Evolutionary conservation across 768 basidiomycete species (phyloP), one percentile per base, ranked within the genome.

Genomic region (Collybia nuda): DNA sequence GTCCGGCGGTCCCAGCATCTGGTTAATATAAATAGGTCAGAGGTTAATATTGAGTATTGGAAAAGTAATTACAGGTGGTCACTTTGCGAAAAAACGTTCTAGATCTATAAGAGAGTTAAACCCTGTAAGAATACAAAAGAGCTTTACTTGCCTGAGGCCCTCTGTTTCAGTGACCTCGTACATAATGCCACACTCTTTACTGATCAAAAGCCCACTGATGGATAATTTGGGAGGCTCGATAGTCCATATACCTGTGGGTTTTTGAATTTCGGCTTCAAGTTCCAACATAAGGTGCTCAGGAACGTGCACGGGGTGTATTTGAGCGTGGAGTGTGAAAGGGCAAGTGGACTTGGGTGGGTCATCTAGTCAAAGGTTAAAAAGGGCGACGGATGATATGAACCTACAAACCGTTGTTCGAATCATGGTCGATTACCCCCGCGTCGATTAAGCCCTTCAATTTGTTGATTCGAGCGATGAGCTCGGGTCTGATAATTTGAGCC

Each of bases 171-270:
- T 74, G 3, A 92, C 60, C 51, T 85, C 84, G 44, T 84, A 83
- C 35, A 92, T 65, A 35, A 93, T 67, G 2, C 90, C 93, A 61
- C 93, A 96, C 52, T 89, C 81, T 59, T 80, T 81, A 63, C 93
- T 94, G 41, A 94, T 60, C 1, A 93, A 62, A 6, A 94, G 69
- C 7, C 82, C 88, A 44, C 78, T 80, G 39, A 91, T 60, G 2
- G 71, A 71, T 47, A 90, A 63, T 28, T 77, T 79, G 2, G 88
- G 87, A 0, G 79, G 65, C 2, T 65, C 61, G 6, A 79, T 71
- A 0, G 86, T 89, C 62, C 78, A 74, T 51, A 82, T 75, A 2
- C 90, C 90, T 0, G 88, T 88, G 6, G 90, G 90, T 18, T 77
- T 77, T 52, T 86, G 82, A 9, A 86, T 73, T 61, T 93, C 90